A percentile compares a stretch with the other conserved stretches of the same genome.
phyloP scores from a whole-genome alignment of 345 rosid species.

The Raphanus raphanistrum region DNA sequence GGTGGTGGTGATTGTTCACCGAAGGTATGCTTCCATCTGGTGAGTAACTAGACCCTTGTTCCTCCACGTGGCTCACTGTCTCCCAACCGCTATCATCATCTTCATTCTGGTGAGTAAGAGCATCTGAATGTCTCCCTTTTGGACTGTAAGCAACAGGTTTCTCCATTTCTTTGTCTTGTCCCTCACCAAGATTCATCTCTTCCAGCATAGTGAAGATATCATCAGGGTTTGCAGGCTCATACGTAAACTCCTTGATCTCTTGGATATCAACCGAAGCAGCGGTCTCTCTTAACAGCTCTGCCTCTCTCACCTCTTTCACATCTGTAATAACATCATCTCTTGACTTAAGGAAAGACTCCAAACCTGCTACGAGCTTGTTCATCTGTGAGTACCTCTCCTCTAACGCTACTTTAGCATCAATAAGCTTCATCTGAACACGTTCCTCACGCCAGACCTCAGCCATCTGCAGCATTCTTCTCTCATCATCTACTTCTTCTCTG shows the following conservation, averaged over 20 bases:
- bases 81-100: constrained; percentile 99
- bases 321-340: constrained; percentile 43
- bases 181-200: constrained; percentile 55
- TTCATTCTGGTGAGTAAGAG: constrained; percentile 46
- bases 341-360: constrained; percentile 57
- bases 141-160: constrained; percentile 44
- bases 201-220: constrained; percentile 73
- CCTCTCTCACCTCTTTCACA: constrained; percentile 42
- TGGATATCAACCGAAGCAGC: constrained; percentile 59
- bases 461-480: constrained; percentile 92
- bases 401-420: constrained; percentile 67
- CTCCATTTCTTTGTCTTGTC: constrained; percentile 43
- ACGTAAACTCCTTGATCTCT: constrained; percentile 64
- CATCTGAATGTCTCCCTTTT: constrained; percentile 46
- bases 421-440: constrained; percentile 91
- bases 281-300: constrained; percentile 50
- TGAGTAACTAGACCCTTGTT: constrained; percentile 86
- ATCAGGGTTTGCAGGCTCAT: constrained; percentile 67
- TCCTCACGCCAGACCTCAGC: constrained; percentile 99
- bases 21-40: constrained; percentile 71
- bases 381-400: constrained; percentile 50
- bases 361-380: constrained; percentile 60
- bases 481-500: constrained; percentile 73
- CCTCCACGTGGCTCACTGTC: constrained; percentile 88
- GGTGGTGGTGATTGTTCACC: constrained; percentile 42